Evolutionary conservation across 2,329 filamentous ascomycete species (phyloP), one percentile per base, ranked within the genome.

Genomic region (Magnaporthales sp.): DNA sequence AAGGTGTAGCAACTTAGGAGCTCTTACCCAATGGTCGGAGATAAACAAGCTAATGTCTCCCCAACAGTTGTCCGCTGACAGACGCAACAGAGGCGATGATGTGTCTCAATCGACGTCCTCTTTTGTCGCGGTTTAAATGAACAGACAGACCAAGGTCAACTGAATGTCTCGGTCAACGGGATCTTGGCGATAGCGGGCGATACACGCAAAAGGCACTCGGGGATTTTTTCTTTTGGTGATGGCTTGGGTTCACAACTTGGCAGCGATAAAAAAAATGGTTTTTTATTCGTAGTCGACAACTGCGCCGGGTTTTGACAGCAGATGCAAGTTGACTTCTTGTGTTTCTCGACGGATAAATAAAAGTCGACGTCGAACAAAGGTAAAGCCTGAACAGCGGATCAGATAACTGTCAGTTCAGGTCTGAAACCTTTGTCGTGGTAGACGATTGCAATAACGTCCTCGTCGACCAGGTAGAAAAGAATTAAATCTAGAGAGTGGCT

Each of bases 41-140:
- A 96, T 91, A 83, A 92, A 96, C 93, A 96, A 97, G 78, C 89
- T 80, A 97, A 97, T 96, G 93, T 93, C 90, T 96, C 93, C 91
- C 92, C 92, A 62, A 51, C 26, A 54, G 62, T 30, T 46, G 58
- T 32, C 76, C 71, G 70, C 69, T 74, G 78, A 79, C 75, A 76
- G 75, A 73, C n/a, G 54, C 54, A 9, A 24, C 54, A 58, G 54
- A 71, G 69, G 70, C 71, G 67, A 51, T 29, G 60, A 31, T 66
- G 38, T 58, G 30, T 54, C 60, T 58, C 65, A 63, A 63, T 66
- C 65, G 38, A 32, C 65, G 27, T 27, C 24, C 60, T 63, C 60
- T 32, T n/a, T 63, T 8, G 64, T 61, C 27, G 64, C 54, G 60
- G 30, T 31, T 66, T 30, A 66, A 32, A 27, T 15, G 26, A 61